Percentiles rank a stretch among this genome's conserved stretches.
These are phyloP conservation scores for Calendula officinalis DNA, from an alignment of 129 eudicot species.

Conservation along the genomic window DNA sequence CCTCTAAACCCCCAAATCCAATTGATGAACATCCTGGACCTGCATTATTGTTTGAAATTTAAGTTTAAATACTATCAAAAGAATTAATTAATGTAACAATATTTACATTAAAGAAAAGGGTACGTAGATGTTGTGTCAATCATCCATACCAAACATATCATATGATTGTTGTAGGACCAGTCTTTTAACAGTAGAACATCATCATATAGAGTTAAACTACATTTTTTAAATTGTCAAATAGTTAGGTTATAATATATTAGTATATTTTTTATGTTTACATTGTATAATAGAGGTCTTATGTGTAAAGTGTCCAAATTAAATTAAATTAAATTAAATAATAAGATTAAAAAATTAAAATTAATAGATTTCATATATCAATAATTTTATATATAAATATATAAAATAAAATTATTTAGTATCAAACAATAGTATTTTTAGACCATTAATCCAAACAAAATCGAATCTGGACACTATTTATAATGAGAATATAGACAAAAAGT, in stretches of 20 bases:
- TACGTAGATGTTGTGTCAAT: background rate
- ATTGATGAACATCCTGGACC: constrained; percentile 97
- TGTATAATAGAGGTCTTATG: too few relatives aligned
- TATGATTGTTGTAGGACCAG: background rate
- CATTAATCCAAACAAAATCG: background rate
- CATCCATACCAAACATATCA: background rate
- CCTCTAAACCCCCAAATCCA: constrained; percentile 78
- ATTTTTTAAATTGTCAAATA: too few relatives aligned
- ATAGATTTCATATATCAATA: too few relatives aligned
- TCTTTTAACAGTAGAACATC: background rate
- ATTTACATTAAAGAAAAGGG: background rate
- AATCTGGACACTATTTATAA: background rate
- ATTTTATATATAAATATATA: too few relatives aligned
- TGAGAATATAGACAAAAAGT: constrained; percentile 10
- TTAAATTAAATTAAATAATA: too few relatives aligned
- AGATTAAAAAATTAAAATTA: too few relatives aligned
- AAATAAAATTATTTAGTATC: too few relatives aligned
- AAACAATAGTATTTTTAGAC: too few relatives aligned
- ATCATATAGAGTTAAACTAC: background rate
- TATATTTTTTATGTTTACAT: too few relatives aligned
- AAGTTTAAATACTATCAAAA: background rate
- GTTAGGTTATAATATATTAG: too few relatives aligned
- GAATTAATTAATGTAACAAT: background rate
- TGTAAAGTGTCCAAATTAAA: too few relatives aligned
- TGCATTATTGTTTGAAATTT: constrained; percentile 18